Evolutionary conservation across 2,329 filamentous ascomycete genomes (phyloP).

Genomic region (Talaromyces sp.): DNA sequence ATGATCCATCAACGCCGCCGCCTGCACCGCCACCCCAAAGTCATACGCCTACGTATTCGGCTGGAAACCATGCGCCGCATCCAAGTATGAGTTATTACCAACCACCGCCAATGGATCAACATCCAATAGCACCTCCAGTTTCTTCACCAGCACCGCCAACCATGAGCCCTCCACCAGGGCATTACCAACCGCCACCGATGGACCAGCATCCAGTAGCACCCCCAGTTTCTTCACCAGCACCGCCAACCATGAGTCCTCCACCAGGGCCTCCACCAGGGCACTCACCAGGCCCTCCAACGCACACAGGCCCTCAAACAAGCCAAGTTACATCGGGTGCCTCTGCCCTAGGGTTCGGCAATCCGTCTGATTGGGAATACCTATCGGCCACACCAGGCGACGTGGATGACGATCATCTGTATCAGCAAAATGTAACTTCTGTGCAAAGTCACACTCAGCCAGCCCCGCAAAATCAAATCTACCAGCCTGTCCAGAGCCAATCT

Average conservation of each 20-base stretch:
- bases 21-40: not conserved
- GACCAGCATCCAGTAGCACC: conserved; percentile 2
- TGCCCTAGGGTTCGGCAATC: conserved; percentile 37
- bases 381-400: conserved; percentile 30
- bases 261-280: too few species aligned
- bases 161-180: not conserved
- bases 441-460: not conserved
- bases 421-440: not conserved
- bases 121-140: not conserved
- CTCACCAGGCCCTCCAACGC: too few species aligned
- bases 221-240: not conserved
- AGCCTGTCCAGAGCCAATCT: not conserved
- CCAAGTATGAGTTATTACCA: conserved; percentile 9
- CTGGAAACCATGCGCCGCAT: not conserved
- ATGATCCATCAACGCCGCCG: conserved; percentile 22
- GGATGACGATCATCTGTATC: conserved; percentile 25
- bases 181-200: conserved; percentile 1
- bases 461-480: not conserved
- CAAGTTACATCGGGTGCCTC: conserved; percentile 20
- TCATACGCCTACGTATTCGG: not conserved
- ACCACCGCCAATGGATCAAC: not conserved
- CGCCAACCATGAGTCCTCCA: conserved; percentile 1
- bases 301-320: not conserved
- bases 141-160: not conserved
- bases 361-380: conserved; percentile 47